Evolutionary conservation across 345 rosid species (phyloP).

Genomic region (Carallia brachiata): DNA sequence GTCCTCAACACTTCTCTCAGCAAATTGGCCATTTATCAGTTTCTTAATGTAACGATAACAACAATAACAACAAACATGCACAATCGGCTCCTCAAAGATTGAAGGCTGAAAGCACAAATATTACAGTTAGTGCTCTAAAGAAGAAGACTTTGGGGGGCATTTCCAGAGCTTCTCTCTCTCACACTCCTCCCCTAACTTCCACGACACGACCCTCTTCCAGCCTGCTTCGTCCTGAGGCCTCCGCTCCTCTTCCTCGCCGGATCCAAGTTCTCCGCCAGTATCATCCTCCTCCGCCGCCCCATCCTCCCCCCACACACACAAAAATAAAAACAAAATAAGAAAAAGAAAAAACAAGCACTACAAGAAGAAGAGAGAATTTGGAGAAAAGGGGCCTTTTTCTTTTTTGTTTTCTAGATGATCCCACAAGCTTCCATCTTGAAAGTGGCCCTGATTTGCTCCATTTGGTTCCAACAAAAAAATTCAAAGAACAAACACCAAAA

Average conservation of each 20-base stretch:
- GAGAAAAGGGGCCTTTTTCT: not conserved
- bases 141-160: not conserved
- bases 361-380: not conserved
- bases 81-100: not conserved
- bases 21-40: conserved; percentile 58
- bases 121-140: too few species aligned
- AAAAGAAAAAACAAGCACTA: not conserved
- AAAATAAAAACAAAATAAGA: not conserved
- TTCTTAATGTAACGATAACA: conserved; percentile 18
- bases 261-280: conserved; percentile 63
- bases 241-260: conserved; percentile 90
- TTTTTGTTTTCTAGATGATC: conserved; percentile 30
- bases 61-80: conserved; percentile 12
- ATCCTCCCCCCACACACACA: conserved; percentile 18
- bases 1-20: conserved; percentile 76
- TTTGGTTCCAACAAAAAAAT: conserved; percentile 18
- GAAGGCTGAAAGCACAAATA: too few species aligned
- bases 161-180: not conserved
- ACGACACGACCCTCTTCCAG: conserved; percentile 96
- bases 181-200: conserved; percentile 64
- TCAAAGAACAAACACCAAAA: not conserved
- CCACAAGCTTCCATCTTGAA: conserved; percentile 39
- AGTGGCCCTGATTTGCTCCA: conserved; percentile 57
- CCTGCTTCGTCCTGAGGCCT: conserved; percentile 92
- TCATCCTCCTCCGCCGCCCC: conserved; percentile 67